A percentile compares a stretch with the other conserved stretches of the same genome.
Conservation (phyloP, 2,329 filamentous ascomycete genomes). For the Simplicillium aogashimaense region DNA sequence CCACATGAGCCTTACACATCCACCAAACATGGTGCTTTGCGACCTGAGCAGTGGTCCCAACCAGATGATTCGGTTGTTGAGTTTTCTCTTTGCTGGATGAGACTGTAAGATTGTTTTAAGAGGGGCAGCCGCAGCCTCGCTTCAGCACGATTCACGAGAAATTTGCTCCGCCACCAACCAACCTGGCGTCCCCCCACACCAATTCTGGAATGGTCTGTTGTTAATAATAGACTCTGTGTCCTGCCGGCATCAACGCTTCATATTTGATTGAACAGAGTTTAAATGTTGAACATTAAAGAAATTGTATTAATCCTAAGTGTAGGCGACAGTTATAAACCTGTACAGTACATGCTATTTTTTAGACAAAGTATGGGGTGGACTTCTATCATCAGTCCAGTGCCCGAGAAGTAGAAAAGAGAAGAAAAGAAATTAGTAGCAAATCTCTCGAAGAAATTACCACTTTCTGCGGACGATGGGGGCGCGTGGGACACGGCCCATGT, state of each 20-base stretch:
- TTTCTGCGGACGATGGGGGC: background rate
- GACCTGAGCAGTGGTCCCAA: too few relatives aligned
- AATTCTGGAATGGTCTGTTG: too few relatives aligned
- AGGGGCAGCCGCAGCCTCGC: too few relatives aligned
- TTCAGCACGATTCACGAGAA: too few relatives aligned
- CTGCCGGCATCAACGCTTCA: background rate
- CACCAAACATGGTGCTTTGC: too few relatives aligned
- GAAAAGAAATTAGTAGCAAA: background rate
- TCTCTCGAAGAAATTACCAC: background rate
- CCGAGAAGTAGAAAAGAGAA: background rate
- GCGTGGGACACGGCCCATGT: background rate
- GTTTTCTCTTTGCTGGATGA: too few relatives aligned
- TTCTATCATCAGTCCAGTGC: background rate
- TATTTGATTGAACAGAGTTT: background rate
- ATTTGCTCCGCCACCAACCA: too few relatives aligned
- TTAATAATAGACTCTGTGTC: too few relatives aligned
- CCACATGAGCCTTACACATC: too few relatives aligned
- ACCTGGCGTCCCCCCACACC: too few relatives aligned
- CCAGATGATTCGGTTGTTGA: too few relatives aligned
- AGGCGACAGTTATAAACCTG: constrained; percentile 1
- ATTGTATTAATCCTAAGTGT: constrained; percentile 2
- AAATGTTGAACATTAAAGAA: background rate
- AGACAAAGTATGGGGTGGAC: background rate
- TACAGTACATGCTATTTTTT: constrained; percentile 2
- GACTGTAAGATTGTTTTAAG: too few relatives aligned